Base-by-base conservation (phyloP, 306 rosid genomes). In the Vigna nakashimae region DNA sequence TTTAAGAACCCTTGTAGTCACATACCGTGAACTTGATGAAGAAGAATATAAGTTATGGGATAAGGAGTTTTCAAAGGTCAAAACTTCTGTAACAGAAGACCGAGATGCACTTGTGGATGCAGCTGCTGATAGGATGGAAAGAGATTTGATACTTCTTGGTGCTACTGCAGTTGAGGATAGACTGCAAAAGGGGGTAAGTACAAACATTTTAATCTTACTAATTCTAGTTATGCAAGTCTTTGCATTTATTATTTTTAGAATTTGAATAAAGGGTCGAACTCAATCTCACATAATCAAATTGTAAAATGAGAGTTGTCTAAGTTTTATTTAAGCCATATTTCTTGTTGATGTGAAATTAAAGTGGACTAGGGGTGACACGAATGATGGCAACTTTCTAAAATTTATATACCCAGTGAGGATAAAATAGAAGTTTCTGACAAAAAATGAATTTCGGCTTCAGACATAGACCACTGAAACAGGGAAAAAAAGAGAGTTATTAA, bases 161-260 rank as follows among this genome's bases (percentile, higher is more conserved):
- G 93, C 94, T 74, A 90, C 98, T 10, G 97, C 97, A 18, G 97
- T 93, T 52, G 97, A 93, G 86, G 98, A 91, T 81, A 89, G 87
- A 80, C 90, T 91, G 64, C 98, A 93, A 83, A 88, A 83, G 36
- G 98, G 98, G 89, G 98, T 93, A 65, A 32, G 81, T 81, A 68
- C 64, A 13, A 70, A 70, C 2, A 30, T 71, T 78, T 68, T 9
- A 50, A 32, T 38, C 16, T 49, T 59, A 34, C 64, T 12, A 67
- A 16, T 16, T 36, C 10, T 3, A n/a, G 0, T 11, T 28, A 66
- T 42, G 2, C 0, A 74, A 16, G 36, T 64, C 62, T 65, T 46
- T 72, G 28, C 57, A 49, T 14, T 80, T 32, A 59, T 56, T 16
- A 10, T 66, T 49, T 36, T 59, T 70, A 24, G 6, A 56, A 22